phyloP scores from a whole-genome alignment of 441 rosid genomes.

The Euphorbia neoarborescens region DNA sequence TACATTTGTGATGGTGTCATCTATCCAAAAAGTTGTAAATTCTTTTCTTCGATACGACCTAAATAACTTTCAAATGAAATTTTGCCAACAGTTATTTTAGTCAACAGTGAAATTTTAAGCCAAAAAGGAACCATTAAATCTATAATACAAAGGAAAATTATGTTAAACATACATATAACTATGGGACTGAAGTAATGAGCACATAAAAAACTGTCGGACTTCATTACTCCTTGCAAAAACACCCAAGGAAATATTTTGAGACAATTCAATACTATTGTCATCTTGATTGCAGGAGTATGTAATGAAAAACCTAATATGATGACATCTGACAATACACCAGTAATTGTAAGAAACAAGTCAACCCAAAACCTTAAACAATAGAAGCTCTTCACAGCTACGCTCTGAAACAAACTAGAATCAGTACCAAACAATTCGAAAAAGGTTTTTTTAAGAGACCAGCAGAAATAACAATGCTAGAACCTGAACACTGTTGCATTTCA shows the following conservation, averaged over 20 bases:
- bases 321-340: not conserved
- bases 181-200: not conserved
- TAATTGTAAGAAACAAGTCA: not conserved
- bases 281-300: not conserved
- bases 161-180: too few relatives aligned
- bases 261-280: not conserved
- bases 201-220: not conserved
- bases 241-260: not conserved
- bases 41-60: not conserved
- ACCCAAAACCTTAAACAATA: not conserved
- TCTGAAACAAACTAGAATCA: not conserved
- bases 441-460: not conserved
- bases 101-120: not conserved
- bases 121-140: too few relatives aligned
- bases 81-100: not conserved
- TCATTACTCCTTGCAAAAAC: not conserved
- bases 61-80: not conserved
- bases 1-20: not conserved
- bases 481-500: not conserved
- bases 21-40: not conserved
- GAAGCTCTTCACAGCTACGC: not conserved
- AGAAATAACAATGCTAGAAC: constrained; percentile 6
- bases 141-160: too few relatives aligned
- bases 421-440: not conserved
- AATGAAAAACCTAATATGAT: not conserved